Base-by-base conservation (phyloP, 805 yeast genomes). In the Yamadazyma olivae region DNA sequence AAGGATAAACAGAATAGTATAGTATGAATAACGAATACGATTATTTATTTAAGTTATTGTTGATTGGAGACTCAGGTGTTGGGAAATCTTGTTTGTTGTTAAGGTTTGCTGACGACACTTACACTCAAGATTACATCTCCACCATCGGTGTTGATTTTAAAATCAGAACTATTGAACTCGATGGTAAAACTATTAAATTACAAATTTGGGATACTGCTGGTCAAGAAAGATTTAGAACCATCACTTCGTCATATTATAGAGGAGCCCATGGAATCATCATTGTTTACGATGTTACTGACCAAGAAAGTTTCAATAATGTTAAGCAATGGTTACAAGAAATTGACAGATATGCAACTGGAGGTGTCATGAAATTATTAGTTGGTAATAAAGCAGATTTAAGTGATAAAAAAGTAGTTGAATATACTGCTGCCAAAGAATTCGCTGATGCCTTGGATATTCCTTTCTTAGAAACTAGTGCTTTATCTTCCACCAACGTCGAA, bases 121-220 rank as follows among this genome's bases (percentile, higher is more conserved):
- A 89, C 70, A 89, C 96, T 30, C 95, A 90, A 53, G 96, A 93
- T 53, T 93, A 91, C 68, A 90, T 93, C 56, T 87, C 96, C 39
- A 93, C 99, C 30, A 93, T 93, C 59, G 99, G 99, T 39, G 98
- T 93, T 36, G 99, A 93, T 62, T 93, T 93, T 74, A 79, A 79
- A 59, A 84, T 84, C 59, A 81, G 89, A 70, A 85, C 93, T 33
- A 83, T 85, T 38, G 98, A 93, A 59, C 74, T 93, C 43, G 97
- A 93, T 53, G 98, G 98, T 48, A 93, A 93, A 72, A 87, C 95
- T 36, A 93, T 93, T 60, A 93, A 93, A 69, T 77, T 93, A 57
- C 99, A 93, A 70, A 91, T 93, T 58, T 93, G 99, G 99, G 99
- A 93, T 61, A 93, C 99, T 38, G 99, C 98, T 9, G 99, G 99